A percentile compares a stretch with the other conserved stretches of the same genome.
Conservation (phyloP, 192 early-diverging fungal genomes). For the Fimicolochytrium jonesii region DNA sequence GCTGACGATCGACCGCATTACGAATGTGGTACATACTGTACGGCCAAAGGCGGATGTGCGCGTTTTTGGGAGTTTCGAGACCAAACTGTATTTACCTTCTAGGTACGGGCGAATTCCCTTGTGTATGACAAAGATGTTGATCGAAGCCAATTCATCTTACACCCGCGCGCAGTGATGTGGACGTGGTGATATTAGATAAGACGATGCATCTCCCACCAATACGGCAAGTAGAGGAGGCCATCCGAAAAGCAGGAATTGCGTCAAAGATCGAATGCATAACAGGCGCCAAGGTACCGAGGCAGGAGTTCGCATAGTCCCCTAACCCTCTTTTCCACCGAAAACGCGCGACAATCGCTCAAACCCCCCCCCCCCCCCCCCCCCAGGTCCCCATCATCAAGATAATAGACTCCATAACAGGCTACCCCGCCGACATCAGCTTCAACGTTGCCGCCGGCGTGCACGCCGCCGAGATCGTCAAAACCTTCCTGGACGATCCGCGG, state of each 20-base stretch:
- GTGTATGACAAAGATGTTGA: too few species aligned
- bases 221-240: slow-evolving; percentile 37
- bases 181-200: slow-evolving; percentile 34
- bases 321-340: neutral
- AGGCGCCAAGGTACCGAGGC: slow-evolving; percentile 48
- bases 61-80: slow-evolving; percentile 89
- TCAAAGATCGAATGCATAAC: slow-evolving; percentile 53
- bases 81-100: slow-evolving; percentile 79
- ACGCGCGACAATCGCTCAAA: too few species aligned
- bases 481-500: slow-evolving; percentile 47
- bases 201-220: slow-evolving; percentile 27
- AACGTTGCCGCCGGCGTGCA: slow-evolving; percentile 71
- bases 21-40: slow-evolving; percentile 36
- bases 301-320: too few species aligned
- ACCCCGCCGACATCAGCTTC: slow-evolving; percentile 80
- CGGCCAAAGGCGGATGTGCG: slow-evolving; percentile 44
- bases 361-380: too few species aligned
- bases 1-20: slow-evolving; percentile 64
- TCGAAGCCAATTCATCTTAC: neutral
- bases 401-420: slow-evolving; percentile 65
- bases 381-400: slow-evolving; percentile 92
- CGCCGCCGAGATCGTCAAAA: slow-evolving; percentile 56
- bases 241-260: slow-evolving; percentile 45
- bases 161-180: slow-evolving; percentile 58
- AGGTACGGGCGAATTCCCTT: slow-evolving; percentile 30